Evolutionary conservation across 1,139 yeast species (phyloP).

Genomic region (Magnusiomyces paraingens): DNA sequence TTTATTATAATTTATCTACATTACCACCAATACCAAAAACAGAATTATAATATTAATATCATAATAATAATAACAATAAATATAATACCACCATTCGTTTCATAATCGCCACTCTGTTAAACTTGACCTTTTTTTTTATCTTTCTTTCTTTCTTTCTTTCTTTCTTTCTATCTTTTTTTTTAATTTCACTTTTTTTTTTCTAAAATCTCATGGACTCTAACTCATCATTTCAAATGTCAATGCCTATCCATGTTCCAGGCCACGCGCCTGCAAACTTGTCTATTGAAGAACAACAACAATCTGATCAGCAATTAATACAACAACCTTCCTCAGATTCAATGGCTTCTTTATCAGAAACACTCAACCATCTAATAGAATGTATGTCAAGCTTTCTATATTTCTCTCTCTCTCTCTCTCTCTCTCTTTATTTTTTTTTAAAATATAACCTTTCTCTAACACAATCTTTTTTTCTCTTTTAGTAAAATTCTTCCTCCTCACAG

Average conservation of each 20-base stretch:
- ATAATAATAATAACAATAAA: not conserved
- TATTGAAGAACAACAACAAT: too few relatives aligned
- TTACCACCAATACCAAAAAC: too few relatives aligned
- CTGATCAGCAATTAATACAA: too few relatives aligned
- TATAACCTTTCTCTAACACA: too few relatives aligned
- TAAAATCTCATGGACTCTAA: not conserved
- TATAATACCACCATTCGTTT: not conserved
- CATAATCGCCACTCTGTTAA: not conserved
- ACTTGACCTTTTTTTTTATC: not conserved
- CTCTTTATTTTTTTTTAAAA: too few relatives aligned
- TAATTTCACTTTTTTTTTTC: too few relatives aligned
- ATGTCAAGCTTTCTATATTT: not conserved
- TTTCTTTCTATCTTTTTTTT: not conserved
- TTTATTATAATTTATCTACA: too few relatives aligned
- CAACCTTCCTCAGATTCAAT: not conserved
- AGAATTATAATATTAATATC: too few relatives aligned
- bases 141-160: not conserved
- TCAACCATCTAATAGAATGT: constrained; percentile 7
- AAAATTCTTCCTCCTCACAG: constrained; percentile 15
- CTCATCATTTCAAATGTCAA: not conserved
- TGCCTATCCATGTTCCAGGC: not conserved
- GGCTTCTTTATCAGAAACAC: constrained; percentile 1
- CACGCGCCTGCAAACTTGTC: too few relatives aligned
- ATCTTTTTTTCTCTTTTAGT: too few relatives aligned
- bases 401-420: not conserved